Evolutionary conservation across 345 rosid species (phyloP).

Genomic region (Citrus inodora): DNA sequence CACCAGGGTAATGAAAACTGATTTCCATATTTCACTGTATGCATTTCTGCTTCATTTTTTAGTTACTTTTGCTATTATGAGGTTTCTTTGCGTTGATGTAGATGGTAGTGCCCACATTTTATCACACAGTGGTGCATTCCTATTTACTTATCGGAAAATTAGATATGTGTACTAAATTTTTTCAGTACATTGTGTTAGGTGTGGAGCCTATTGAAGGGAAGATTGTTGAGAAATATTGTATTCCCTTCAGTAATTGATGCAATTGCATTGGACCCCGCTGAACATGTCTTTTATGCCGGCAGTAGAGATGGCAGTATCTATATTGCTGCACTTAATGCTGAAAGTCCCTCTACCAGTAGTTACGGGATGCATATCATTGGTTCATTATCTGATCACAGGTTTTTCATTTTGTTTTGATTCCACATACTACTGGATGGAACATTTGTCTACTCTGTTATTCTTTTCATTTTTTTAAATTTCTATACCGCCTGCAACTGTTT

Average conservation of each 20-base stretch:
- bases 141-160: neutral
- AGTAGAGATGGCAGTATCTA: conserved; percentile 74
- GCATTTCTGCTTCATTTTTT: neutral
- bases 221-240: conserved; percentile 50
- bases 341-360: conserved; percentile 35
- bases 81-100: neutral
- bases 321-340: conserved; percentile 60
- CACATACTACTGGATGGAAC: neutral
- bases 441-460: neutral
- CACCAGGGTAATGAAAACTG: neutral
- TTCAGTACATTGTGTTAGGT: conserved; percentile 39
- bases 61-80: neutral
- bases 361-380: conserved; percentile 60
- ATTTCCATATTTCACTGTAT: neutral
- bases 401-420: conserved; percentile 5
- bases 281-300: conserved; percentile 85
- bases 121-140: neutral
- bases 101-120: neutral
- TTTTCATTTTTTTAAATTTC: neutral
- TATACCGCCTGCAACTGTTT: neutral
- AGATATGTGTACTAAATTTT: neutral
- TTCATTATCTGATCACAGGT: conserved; percentile 70
- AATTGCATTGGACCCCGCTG: conserved; percentile 76
- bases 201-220: conserved; percentile 78
- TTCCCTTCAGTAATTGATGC: conserved; percentile 79